Percentiles rank a stretch among this genome's conserved stretches.
These are phyloP conservation scores for Seiridium unicorne DNA, from an alignment of 2,329 filamentous ascomycete genomes.

Conservation along the genomic window DNA sequence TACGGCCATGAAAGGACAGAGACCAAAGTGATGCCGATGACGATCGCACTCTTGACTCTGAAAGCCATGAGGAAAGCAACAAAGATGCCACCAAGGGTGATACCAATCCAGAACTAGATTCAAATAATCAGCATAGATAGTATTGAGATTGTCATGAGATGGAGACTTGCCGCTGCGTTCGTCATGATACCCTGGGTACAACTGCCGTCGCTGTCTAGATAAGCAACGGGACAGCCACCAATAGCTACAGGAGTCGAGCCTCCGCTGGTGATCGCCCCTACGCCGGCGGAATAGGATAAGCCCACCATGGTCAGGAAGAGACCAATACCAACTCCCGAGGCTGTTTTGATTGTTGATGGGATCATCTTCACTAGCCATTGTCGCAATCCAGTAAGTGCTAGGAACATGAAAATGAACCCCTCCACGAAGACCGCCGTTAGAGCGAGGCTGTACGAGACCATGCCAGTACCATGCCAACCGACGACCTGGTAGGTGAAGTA, in stretches of 20 bases:
- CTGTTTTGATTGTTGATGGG: slow-evolving; percentile 63
- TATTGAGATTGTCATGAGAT: not conserved
- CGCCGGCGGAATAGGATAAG: slow-evolving; percentile 76
- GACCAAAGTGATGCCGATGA: slow-evolving; percentile 70
- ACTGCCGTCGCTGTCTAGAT: slow-evolving; percentile 46
- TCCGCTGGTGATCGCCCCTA: slow-evolving; percentile 76
- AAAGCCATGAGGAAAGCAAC: slow-evolving; percentile 81
- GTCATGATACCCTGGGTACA: slow-evolving; percentile 68
- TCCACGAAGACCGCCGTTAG: slow-evolving; percentile 65
- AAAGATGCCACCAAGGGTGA: slow-evolving; percentile 76
- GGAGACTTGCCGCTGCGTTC: slow-evolving; percentile 60
- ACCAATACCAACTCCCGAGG: slow-evolving; percentile 64
- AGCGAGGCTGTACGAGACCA: slow-evolving; percentile 57
- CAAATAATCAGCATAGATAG: no score
- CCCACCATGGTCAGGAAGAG: slow-evolving; percentile 64
- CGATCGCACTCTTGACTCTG: slow-evolving; percentile 71
- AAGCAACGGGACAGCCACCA: slow-evolving; percentile 66
- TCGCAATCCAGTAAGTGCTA: slow-evolving; percentile 66
- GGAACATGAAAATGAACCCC: slow-evolving; percentile 62
- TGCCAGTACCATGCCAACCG: slow-evolving; percentile 55
- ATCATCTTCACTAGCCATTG: slow-evolving; percentile 71
- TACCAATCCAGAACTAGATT: slow-evolving; percentile 75
- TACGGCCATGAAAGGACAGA: slow-evolving; percentile 75
- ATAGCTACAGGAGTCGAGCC: slow-evolving; percentile 70
- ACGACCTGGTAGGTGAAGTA: slow-evolving; percentile 69